These are phyloP conservation scores for Eucalyptus polyanthemos DNA, from an alignment of 345 rosid species.

Conservation along the genomic window DNA sequence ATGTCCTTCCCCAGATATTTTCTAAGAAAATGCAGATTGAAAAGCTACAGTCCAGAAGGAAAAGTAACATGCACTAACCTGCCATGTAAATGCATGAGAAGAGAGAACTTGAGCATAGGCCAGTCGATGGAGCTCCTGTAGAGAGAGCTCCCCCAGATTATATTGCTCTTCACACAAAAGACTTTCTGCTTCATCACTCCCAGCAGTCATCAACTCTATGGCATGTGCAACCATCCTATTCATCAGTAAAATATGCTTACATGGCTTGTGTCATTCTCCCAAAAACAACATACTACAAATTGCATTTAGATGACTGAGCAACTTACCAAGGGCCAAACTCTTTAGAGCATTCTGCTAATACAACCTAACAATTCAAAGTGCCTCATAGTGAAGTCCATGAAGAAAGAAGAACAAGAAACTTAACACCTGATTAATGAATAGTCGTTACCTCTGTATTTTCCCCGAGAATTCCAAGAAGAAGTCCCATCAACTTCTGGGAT, in stretches of 20 bases:
- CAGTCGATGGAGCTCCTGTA: conserved; percentile 89
- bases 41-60: not conserved
- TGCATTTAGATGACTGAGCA: not conserved
- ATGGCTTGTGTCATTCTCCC: not conserved
- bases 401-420: not conserved
- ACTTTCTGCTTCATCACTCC: conserved; percentile 60
- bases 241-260: not conserved
- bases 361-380: conserved; percentile 34
- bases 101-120: conserved; percentile 93
- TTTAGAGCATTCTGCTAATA: conserved; percentile 84
- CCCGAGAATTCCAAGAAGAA: conserved; percentile 72
- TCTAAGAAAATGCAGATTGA: not conserved
- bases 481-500: conserved; percentile 60
- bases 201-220: conserved; percentile 72
- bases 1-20: not conserved
- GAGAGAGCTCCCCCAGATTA: conserved; percentile 64
- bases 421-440: not conserved
- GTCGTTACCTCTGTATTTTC: conserved; percentile 76
- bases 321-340: conserved; percentile 95
- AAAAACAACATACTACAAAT: not conserved
- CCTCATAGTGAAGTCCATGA: not conserved
- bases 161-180: conserved; percentile 67
- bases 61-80: not conserved
- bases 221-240: conserved; percentile 94
- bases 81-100: conserved; percentile 92